Evolutionary conservation across 306 rosid genomes (phyloP).

Genomic region (Ormosia semicastrata): DNA sequence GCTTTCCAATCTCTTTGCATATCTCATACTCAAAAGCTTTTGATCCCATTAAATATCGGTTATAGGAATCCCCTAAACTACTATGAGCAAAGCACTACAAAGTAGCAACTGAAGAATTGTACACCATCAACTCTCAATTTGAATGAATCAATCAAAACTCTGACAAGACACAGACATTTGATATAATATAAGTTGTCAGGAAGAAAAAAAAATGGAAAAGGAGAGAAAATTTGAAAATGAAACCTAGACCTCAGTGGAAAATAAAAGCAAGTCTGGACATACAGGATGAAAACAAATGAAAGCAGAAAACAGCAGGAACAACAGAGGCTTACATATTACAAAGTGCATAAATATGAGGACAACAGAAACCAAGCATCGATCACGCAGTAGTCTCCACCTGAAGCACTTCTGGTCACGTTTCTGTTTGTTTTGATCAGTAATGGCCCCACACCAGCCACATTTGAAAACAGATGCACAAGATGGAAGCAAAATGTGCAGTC

Average conservation of each 20-base stretch:
- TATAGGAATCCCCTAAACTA: background rate
- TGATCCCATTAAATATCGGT: background rate
- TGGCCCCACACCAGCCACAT: conserved; percentile 99
- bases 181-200: conserved; percentile 4
- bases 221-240: background rate
- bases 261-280: conserved; percentile 10
- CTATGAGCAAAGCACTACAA: conserved; percentile 2
- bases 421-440: conserved; percentile 58
- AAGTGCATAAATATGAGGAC: conserved; percentile 72
- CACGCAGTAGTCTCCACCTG: conserved; percentile 71
- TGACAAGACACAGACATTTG: background rate
- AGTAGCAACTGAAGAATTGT: background rate
- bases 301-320: conserved; percentile 12
- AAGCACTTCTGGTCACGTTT: conserved; percentile 52
- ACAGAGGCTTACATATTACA: conserved; percentile 67
- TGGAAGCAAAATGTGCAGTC: conserved; percentile 70
- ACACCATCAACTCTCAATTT: conserved; percentile 2
- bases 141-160: conserved; percentile 6
- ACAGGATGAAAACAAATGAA: background rate
- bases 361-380: conserved; percentile 63
- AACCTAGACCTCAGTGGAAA: background rate
- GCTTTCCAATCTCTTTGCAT: background rate
- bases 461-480: conserved; percentile 63
- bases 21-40: background rate
- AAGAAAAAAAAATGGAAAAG: background rate